Base-by-base conservation (phyloP, 2,329 filamentous ascomycete genomes). In the Capronia americana region DNA sequence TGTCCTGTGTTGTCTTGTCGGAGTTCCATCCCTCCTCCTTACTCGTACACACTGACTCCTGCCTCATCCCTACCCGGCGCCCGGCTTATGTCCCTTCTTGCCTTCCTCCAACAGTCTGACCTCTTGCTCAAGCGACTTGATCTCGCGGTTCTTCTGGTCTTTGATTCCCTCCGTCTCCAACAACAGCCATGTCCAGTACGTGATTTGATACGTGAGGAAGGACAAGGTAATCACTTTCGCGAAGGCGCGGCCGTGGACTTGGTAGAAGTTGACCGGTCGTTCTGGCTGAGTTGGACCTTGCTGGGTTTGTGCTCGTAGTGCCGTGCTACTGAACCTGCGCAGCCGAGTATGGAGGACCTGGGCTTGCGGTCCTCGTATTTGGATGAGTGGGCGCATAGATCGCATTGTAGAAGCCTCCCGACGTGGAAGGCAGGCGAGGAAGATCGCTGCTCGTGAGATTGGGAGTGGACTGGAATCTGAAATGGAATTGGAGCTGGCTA, bases 141-240 rank as follows among this genome's bases (percentile, higher is more conserved):
- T 72, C 61, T 71, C 65, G 4, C 69, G 60, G n/a, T 79, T 79
- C 72, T 79, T 82, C 28, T 76, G 69, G 20, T 77, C 72, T 69
- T 79, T 81, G 6, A 74, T 73, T 66, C 82, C 80, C 64, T 82
- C 79, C 61, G 78, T 80, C 72, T 83, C 81, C 12, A 83, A 71
- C 66, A 80, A 82, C 72, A 80, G 62, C 82, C 82, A 84, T 32
- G 74, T 72, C 79, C 79, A 82, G 69, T 83, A 82, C 23, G 81
- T 74, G 50, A 82, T 75, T 68, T 84, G 82, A 70, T 83, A 83
- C 17, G 79, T 81, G 70, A 83, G 79, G 41, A 83, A 78, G 3
- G 81, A 80, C 7, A 80, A 79, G 2, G 83, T 76, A 62, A 84
- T 81, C 66, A 82, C 79, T 69, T 84, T 84, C 67, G 77, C 77